Percentiles rank a stretch among this genome's conserved stretches.
Evolutionary conservation across 192 early-diverging fungal genomes (phyloP).

Genomic region (Allomyces macrogynus): DNA sequence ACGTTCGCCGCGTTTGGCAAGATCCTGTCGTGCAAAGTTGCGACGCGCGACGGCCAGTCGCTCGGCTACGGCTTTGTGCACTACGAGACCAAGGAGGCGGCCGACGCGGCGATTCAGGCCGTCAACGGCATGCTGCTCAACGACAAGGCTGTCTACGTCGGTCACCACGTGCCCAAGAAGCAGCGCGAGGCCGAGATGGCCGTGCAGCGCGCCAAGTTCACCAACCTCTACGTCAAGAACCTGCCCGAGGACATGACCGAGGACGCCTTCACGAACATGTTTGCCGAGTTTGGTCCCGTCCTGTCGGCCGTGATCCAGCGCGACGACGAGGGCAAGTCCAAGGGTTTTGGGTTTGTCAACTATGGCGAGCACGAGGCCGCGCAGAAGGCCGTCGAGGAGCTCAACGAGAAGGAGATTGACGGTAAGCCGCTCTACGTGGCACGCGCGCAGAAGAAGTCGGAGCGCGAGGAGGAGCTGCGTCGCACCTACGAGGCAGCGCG

Average conservation of each 20-base stretch:
- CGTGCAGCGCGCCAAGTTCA: constrained; percentile 76
- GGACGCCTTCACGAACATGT: constrained; percentile 57
- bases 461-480: constrained; percentile 91
- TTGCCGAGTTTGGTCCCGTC: constrained; percentile 57
- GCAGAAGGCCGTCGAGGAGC: constrained; percentile 62
- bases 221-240: constrained; percentile 98
- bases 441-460: constrained; percentile 96
- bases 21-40: constrained; percentile 96
- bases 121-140: constrained; percentile 99
- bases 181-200: constrained; percentile 82
- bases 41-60: constrained; percentile 56
- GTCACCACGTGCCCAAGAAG: constrained; percentile 74
- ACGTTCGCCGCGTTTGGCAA: constrained; percentile 94
- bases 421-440: constrained; percentile 85
- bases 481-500: constrained; percentile 86
- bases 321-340: constrained; percentile 66
- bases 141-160: constrained; percentile 93
- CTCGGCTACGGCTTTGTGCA: constrained; percentile 98
- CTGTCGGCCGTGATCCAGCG: constrained; percentile 56
- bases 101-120: constrained; percentile 84
- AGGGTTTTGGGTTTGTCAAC: constrained; percentile 97
- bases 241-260: constrained; percentile 57
- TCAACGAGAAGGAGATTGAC: constrained; percentile 79
- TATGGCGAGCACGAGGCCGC: constrained; percentile 80
- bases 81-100: constrained; percentile 85